A percentile compares a stretch with the other conserved stretches of the same genome.
These are phyloP conservation scores for Annulohypoxylon moriforme DNA, from an alignment of 495 filamentous ascomycete species.

Conservation along the genomic window DNA sequence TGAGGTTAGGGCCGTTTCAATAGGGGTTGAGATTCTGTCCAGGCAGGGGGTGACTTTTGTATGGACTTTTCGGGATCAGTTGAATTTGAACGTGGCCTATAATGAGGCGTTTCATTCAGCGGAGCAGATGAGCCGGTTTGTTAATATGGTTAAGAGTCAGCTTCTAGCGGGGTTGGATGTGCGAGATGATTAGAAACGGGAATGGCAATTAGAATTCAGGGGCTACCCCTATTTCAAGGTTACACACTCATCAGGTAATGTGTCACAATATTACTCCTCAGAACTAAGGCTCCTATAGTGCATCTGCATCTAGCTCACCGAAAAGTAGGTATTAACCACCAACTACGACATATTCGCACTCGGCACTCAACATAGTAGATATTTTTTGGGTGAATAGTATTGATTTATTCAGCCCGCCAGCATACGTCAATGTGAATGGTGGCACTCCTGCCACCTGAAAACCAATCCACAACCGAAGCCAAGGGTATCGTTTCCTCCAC, in stretches of 20 bases:
- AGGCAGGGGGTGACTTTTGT: constrained; percentile 46
- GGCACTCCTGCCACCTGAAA: not conserved
- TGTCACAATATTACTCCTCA: too few relatives aligned
- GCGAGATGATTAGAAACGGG: not conserved
- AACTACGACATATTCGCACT: too few relatives aligned
- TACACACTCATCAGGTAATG: too few relatives aligned
- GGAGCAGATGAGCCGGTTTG: constrained; percentile 20
- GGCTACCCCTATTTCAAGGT: not conserved
- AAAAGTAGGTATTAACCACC: too few relatives aligned
- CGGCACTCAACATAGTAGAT: too few relatives aligned
- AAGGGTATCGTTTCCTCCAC: not conserved
- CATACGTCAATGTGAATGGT: too few relatives aligned
- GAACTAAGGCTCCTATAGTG: too few relatives aligned
- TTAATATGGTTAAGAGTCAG: constrained; percentile 13
- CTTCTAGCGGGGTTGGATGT: constrained; percentile 18
- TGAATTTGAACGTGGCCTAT: constrained; percentile 50
- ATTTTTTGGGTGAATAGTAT: too few relatives aligned
- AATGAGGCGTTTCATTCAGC: constrained; percentile 49
- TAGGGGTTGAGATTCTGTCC: constrained; percentile 48
- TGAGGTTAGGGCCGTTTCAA: constrained; percentile 25
- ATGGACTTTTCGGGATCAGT: constrained; percentile 49
- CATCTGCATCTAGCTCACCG: too few relatives aligned
- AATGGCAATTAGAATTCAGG: not conserved
- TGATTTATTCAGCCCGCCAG: too few relatives aligned
- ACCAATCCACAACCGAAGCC: not conserved